Base-by-base conservation (phyloP, 306 rosid genomes). In the Malus orientalis region DNA sequence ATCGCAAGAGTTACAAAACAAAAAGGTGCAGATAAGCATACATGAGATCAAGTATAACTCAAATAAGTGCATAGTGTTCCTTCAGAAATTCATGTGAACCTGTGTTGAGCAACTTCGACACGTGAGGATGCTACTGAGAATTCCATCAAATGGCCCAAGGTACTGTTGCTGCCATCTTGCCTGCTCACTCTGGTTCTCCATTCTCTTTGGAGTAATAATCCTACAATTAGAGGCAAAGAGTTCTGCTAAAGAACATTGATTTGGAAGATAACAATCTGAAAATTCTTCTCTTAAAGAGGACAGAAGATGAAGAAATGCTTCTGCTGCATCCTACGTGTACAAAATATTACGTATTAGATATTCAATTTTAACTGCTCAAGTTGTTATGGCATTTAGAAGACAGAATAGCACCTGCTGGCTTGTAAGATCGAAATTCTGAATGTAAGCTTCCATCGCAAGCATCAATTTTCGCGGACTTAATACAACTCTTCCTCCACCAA, bases 61-160 rank as follows among this genome's bases (percentile, higher is more conserved):
- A 62, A 36, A 32, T 13, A 30, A 55, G 60, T 32, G 60, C 67
- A 16, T n/a, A 15, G 5, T 16, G 16, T 73, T 69, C 53, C 76
- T 55, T 36, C 67, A 54, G 74, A 76, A 81, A 75, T 76, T 49
- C 63, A 76, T 19, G 30, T 44, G 57, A 81, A 95, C 97, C 97
- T 89, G 93, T 19, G 97, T 88, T 62, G 92, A 88, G 82, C 98
- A 95, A 74, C 87, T 95, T 84, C 75, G 91, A 80, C 98, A 95
- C 67, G 95, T 88, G 74, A 95, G 86, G 78, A 83, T 83, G 86
- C 98, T 95, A 78, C 92, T 85, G 70, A 95, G 95, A 86, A 90
- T 85, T 85, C 97, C 98, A 78, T 95, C 93, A 81, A 95, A 90
- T 59, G 98, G 96, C 83, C 97, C 97, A 82, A 95, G 85, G 81